Evolutionary conservation across 768 basidiomycete genomes (phyloP).

Genomic region (Tulasnella sp.): DNA sequence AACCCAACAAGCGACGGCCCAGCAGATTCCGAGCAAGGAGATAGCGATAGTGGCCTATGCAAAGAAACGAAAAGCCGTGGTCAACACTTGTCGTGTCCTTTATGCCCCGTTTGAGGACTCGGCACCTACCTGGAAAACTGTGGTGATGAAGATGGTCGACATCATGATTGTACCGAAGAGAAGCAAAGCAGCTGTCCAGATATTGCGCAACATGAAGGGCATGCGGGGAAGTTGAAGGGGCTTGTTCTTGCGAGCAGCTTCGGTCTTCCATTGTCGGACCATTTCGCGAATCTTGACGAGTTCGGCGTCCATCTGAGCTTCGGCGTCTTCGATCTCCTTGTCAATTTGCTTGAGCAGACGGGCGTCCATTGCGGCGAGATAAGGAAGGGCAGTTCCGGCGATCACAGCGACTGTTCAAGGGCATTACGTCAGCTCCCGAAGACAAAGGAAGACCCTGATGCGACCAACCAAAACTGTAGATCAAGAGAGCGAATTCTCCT

Average conservation of each 20-base stretch:
- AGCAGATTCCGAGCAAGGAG: constrained; percentile 83
- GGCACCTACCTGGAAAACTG: constrained; percentile 58
- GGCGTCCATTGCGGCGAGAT: constrained; percentile 74
- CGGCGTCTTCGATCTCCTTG: constrained; percentile 41
- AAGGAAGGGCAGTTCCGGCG: constrained; percentile 76
- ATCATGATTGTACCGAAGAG: constrained; percentile 72
- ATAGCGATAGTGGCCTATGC: constrained; percentile 73
- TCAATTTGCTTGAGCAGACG: constrained; percentile 64
- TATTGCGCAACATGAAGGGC: constrained; percentile 88
- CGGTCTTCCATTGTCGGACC: constrained; percentile 78
- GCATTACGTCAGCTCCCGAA: constrained; percentile 28
- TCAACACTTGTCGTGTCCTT: neutral
- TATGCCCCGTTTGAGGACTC: neutral
- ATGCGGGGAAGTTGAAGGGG: constrained; percentile 76
- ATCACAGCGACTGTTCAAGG: constrained; percentile 67
- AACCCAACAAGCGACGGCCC: constrained; percentile 98
- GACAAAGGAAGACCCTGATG: constrained; percentile 9
- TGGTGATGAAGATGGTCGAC: constrained; percentile 82
- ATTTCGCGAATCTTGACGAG: constrained; percentile 61
- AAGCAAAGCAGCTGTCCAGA: constrained; percentile 85
- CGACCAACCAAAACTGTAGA: constrained; percentile 75
- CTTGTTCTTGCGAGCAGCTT: constrained; percentile 70
- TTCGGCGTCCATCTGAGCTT: constrained; percentile 74
- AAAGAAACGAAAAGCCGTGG: constrained; percentile 1
- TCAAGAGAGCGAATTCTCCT: constrained; percentile 83